These are phyloP conservation scores for Herpomyces periplanetae DNA, from an alignment of 2,329 filamentous ascomycete species.

Conservation along the genomic window DNA sequence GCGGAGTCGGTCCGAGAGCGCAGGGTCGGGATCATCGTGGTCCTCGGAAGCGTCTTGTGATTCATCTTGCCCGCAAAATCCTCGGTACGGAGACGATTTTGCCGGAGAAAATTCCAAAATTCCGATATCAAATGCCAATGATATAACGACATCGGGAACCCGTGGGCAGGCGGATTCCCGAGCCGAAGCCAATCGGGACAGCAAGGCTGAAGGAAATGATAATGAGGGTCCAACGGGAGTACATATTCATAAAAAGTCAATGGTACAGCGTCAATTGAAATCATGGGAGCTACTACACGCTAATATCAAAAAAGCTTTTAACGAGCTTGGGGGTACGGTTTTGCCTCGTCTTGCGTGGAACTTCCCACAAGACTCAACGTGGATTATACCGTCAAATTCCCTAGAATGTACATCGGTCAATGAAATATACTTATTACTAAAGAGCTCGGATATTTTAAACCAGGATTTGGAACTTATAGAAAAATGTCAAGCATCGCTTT, in stretches of 20 bases:
- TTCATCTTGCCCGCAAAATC: too few species aligned
- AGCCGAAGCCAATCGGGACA: neutral
- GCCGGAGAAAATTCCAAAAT: too few species aligned
- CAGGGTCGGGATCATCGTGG: too few species aligned
- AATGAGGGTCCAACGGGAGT: conserved; percentile 9
- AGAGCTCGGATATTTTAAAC: conserved; percentile 71
- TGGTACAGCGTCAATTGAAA: conserved; percentile 19
- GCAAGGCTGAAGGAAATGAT: conserved; percentile 1
- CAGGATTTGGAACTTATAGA: conserved; percentile 82
- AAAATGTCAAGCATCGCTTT: conserved; percentile 19
- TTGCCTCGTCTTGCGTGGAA: conserved; percentile 93
- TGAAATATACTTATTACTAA: conserved; percentile 70
- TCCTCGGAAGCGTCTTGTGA: too few species aligned
- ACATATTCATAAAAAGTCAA: too few species aligned
- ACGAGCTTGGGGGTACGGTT: conserved; percentile 43
- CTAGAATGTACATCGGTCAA: conserved; percentile 61
- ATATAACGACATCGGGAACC: conserved; percentile 17
- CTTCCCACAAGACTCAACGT: conserved; percentile 70
- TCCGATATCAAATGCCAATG: too few species aligned
- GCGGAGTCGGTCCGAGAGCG: too few species aligned
- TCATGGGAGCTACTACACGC: conserved; percentile 30
- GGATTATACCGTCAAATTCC: conserved; percentile 56
- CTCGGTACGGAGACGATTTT: too few species aligned
- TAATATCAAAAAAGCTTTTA: conserved; percentile 32
- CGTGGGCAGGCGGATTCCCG: conserved; percentile 4